Base-by-base conservation (phyloP, 306 rosid species). In the Glycyrrhiza uralensis region DNA sequence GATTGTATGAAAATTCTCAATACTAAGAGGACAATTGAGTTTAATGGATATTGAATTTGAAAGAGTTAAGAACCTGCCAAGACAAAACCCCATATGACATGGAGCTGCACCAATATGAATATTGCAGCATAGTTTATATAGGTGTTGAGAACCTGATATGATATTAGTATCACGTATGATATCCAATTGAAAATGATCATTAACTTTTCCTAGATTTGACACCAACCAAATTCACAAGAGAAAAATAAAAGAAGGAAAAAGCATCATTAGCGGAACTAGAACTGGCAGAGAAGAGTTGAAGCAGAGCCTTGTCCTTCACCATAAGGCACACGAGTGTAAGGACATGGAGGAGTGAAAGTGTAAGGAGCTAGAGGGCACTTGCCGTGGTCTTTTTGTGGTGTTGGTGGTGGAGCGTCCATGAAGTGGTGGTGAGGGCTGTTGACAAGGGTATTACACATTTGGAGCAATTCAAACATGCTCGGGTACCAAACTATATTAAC, bases 381-480 rank as follows among this genome's bases (percentile, higher is more conserved):
- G 44, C 6, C 29, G 0, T 50, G 32, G 29, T 24, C 65, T 7
- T n/a, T 2, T 33, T 63, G n/a, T n/a, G n/a, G n/a, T n/a, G n/a
- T n/a, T 19, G 69, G 50, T 11, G 68, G 41, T 3, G 73, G 57
- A 26, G 32, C 14, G 6, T 18, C 72, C 51, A 17, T 23, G 33
- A 49, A 35, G 39, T 20, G 80, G 35, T 41, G 54, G 52, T 12
- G 54, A 22, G 17, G 54, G 61, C 4, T 42, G 68, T 52, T 76
- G 69, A 55, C 80, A 76, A 19, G 74, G 57, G 30, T 41, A n/a
- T 0, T 66, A n/a, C 74, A 76, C 80, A 76, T 76, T 66, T 15
- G 66, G 4, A 11, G 13, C 74, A 49, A 11, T 63, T 63, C 22
- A 39, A 6, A 63, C 69, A 63, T 30, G 23, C n/a, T n/a, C n/a